Evolutionary conservation across 345 rosid species (phyloP).

Genomic region (Eucalyptus marginata): DNA sequence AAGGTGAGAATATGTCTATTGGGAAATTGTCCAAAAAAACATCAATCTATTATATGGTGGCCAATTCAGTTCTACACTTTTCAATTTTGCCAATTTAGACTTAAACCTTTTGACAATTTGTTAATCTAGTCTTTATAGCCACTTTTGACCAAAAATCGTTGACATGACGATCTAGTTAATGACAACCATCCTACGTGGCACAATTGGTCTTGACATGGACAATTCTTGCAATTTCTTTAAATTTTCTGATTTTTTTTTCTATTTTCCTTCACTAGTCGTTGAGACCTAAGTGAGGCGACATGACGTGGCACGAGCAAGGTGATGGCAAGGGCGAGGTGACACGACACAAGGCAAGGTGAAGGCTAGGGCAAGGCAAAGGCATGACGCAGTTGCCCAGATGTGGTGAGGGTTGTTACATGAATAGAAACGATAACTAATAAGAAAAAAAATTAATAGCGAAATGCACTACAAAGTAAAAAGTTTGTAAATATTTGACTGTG

Average conservation of each 20-base stretch:
- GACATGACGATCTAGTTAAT: neutral
- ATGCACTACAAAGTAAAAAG: neutral
- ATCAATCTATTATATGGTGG: accelerated
- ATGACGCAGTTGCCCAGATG: neutral
- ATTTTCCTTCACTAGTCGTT: neutral
- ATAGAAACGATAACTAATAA: neutral
- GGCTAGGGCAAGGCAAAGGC: neutral
- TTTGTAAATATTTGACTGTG: neutral
- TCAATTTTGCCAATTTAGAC: neutral
- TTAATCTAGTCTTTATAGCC: neutral
- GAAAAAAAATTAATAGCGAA: accelerated
- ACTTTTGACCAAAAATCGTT: no score
- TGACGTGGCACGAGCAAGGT: neutral
- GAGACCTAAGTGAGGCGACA: neutral
- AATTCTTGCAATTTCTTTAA: neutral
- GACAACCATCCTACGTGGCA: neutral
- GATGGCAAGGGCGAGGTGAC: neutral
- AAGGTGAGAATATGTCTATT: neutral
- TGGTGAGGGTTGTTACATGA: neutral
- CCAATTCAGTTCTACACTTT: accelerated
- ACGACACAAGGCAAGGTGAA: accelerated
- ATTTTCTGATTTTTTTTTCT: neutral
- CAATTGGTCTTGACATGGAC: accelerated
- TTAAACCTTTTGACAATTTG: neutral
- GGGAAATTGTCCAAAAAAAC: neutral